Base-by-base conservation (phyloP, 192 early-diverging fungal species). In the Powellomyces hirtus region DNA sequence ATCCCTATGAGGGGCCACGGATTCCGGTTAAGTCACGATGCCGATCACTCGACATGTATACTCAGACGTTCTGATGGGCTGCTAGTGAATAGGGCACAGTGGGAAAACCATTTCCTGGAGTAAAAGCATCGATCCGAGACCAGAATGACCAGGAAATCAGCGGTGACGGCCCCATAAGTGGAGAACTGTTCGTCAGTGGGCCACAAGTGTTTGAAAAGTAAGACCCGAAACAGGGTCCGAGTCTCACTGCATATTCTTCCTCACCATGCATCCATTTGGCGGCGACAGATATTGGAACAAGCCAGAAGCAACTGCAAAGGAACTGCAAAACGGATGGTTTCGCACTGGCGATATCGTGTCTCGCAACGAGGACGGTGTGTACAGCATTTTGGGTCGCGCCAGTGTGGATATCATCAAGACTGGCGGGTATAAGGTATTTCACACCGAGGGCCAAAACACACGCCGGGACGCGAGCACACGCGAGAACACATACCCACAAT, bases 361-460 rank as follows among this genome's bases (percentile, higher is more conserved):
- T 37, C 35, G 63, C 14, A 59, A 62, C 29, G 33, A 60, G 11
- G 75, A 87, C 35, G 87, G 87, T 0, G 72, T 79, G 24, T 92
- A 78, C 76, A 74, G 78, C 66, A 95, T 95, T 46, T 79, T 92
- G 71, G 93, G 93, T 33, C 86, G 94, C 63, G 77, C 81, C 11
- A 89, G 87, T 63, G 84, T 89, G 30, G 94, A 95, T 61, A 93
- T 95, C 20, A 90, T 95, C 44, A 95, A 95, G 79, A 84, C 88
- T 13, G 92, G 94, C 57, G 92, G 92, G 4, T 92, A 90, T 80
- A 95, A 94, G 73, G n/a, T n/a, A n/a, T n/a, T n/a, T n/a, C n/a
- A n/a, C n/a, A n/a, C n/a, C n/a, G n/a, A n/a, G n/a, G n/a, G n/a
- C n/a, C n/a, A n/a, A n/a, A n/a, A n/a, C n/a, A n/a, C n/a, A n/a